Conservation (phyloP, 306 rosid species). For the Albizia julibrissin region DNA sequence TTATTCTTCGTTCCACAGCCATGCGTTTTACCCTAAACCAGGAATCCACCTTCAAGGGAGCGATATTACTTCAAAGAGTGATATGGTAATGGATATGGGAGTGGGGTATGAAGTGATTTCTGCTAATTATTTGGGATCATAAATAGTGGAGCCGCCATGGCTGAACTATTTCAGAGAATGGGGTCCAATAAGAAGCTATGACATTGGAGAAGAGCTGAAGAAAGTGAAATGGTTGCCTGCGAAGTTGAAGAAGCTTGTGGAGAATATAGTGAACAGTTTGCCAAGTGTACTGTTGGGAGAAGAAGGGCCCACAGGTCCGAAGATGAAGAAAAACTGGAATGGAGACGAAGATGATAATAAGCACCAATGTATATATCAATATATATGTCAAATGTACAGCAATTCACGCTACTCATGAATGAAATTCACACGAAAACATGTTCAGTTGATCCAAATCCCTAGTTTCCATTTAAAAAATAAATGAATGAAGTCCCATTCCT, state of each 20-base stretch:
- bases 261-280: conserved; percentile 31
- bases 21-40: conserved; percentile 49
- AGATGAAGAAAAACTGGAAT: conserved; percentile 52
- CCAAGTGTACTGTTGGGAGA: conserved; percentile 53
- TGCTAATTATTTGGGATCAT: conserved; percentile 42
- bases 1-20: conserved; percentile 53
- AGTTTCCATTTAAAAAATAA: no score
- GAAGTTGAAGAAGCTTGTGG: conserved; percentile 36
- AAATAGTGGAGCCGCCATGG: conserved; percentile 50
- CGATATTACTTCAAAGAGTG: conserved; percentile 40
- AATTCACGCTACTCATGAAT: background rate
- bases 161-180: conserved; percentile 49
- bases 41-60: conserved; percentile 54
- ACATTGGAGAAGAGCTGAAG: conserved; percentile 34
- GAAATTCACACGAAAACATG: background rate
- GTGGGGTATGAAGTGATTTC: conserved; percentile 30
- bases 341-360: conserved; percentile 46
- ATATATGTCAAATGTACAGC: background rate
- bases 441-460: background rate
- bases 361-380: background rate
- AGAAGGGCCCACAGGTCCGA: conserved; percentile 70
- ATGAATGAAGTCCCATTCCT: no score
- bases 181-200: conserved; percentile 54
- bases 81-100: conserved; percentile 37
- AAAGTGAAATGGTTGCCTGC: conserved; percentile 45